A percentile compares a stretch with the other conserved stretches of the same genome.
Evolutionary conservation across 345 rosid genomes (phyloP).

Genomic region (Bruguiera sexangula): DNA sequence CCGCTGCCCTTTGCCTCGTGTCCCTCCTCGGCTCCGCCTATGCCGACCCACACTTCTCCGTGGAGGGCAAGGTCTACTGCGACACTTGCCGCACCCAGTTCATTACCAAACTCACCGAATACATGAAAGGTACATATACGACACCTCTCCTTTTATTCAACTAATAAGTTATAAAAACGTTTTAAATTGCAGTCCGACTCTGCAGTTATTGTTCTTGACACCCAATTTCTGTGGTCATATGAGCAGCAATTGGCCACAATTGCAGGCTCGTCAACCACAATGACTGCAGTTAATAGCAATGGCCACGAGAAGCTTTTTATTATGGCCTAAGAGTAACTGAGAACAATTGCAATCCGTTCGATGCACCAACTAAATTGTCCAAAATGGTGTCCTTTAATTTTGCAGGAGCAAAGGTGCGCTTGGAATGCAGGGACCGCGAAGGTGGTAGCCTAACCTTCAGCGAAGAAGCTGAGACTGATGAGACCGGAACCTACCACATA

Average conservation of each 20-base stretch:
- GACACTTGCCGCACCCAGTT: conserved; percentile 69
- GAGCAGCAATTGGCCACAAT: too few species aligned
- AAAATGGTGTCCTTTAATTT: not conserved
- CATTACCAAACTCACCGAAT: conserved; percentile 43
- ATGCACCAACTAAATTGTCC: too few species aligned
- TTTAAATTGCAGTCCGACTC: not conserved
- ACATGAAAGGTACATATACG: conserved; percentile 32
- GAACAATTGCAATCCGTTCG: not conserved
- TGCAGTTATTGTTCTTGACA: too few species aligned
- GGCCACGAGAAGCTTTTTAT: too few species aligned
- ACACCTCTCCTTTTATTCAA: not conserved
- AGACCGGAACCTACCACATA: conserved; percentile 39
- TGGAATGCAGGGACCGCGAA: conserved; percentile 52
- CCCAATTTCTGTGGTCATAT: too few species aligned
- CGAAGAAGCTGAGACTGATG: conserved; percentile 41
- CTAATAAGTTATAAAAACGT: not conserved
- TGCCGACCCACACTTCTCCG: conserved; percentile 31
- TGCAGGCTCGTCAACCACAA: too few species aligned
- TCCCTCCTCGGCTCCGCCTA: conserved; percentile 32
- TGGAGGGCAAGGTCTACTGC: conserved; percentile 58
- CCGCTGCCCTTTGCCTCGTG: conserved; percentile 49
- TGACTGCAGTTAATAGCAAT: too few species aligned
- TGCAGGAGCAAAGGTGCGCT: conserved; percentile 49
- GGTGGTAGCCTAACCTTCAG: conserved; percentile 29
- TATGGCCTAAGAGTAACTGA: not conserved